Evolutionary conservation across 768 basidiomycete genomes (phyloP).

Genomic region (Pluteus cervinus): DNA sequence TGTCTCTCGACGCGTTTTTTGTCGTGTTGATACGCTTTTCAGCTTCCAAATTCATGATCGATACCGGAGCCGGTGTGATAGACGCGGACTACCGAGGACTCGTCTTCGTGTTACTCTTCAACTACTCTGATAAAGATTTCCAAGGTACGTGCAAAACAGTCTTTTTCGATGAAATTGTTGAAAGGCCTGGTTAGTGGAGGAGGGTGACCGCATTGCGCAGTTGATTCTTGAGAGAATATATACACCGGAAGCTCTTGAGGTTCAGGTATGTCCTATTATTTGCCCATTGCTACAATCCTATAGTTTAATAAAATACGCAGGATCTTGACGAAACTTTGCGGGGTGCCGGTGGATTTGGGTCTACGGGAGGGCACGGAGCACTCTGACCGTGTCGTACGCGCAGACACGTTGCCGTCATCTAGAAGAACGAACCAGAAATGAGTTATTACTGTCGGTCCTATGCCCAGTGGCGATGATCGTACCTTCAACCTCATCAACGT

Average conservation of each 20-base stretch:
- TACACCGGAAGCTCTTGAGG: conserved; percentile 81
- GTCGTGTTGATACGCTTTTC: conserved; percentile 1
- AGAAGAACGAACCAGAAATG: too few relatives aligned
- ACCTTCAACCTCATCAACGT: conserved; percentile 8
- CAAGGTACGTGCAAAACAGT: conserved; percentile 42
- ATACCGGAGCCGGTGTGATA: conserved; percentile 95
- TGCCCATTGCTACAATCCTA: conserved; percentile 5
- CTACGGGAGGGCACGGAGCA: conserved; percentile 80
- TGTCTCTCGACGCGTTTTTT: conserved; percentile 1
- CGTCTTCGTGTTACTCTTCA: conserved; percentile 90
- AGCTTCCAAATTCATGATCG: conserved; percentile 98
- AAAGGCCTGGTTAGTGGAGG: conserved; percentile 54
- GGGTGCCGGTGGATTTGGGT: conserved; percentile 87
- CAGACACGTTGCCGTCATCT: too few relatives aligned
- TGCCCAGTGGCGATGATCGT: too few relatives aligned
- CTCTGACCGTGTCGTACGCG: too few relatives aligned
- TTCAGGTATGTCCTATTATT: conserved; percentile 52
- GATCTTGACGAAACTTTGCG: conserved; percentile 81
- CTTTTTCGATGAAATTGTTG: not conserved
- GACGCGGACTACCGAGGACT: conserved; percentile 95
- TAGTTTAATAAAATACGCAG: conserved; percentile 30
- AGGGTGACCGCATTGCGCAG: conserved; percentile 95
- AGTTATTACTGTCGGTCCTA: too few relatives aligned
- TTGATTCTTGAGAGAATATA: conserved; percentile 88
- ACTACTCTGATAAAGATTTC: conserved; percentile 86